Evolutionary conservation across 108 stramenopile species (phyloP), one percentile per base, ranked within the genome.

Genomic region (Skeletonema tropicum): DNA sequence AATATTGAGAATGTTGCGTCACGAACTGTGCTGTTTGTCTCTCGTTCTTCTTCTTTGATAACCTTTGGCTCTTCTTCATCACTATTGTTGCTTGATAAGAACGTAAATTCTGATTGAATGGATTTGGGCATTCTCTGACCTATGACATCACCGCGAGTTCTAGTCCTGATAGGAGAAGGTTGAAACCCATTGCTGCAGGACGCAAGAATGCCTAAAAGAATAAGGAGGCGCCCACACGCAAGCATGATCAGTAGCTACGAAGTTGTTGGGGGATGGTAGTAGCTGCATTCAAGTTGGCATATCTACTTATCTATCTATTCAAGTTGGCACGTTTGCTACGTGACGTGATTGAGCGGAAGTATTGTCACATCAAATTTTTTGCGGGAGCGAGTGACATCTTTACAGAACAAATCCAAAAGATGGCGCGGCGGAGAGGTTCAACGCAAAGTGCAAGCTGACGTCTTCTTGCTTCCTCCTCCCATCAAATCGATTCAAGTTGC

Each of bases 1-100:
- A 76, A 76, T 26, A 76, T 26, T 33, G 29, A 21, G 13, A 63
- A 52, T 36, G 75, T 69, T 46, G 68, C 35, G 15, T 45, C 42
- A 13, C 35, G 67, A 9, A 42, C 26, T n/a, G 39, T 26, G 45
- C 25, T 29, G 49, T 57, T 73, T 45, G 39, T 41, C 58, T 38
- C 59, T 38, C 17, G 41, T n/a, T 3, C 41, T 6, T 55, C 52
- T 55, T 55, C 52, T 25, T 58, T 31, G 29, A 32, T 21, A 31
- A 35, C 33, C 36, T 31, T 9, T 46, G 52, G 21, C 9, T 55
- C 60, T 23, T 36, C 39, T 29, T 73, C 46, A 25, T 62, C 61
- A 4, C 29, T 59, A 46, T 45, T 46, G 21, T 42, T 38, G 39
- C 19, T 48, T 6, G 7, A 26, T 17, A 38, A 38, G 64, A 65